phyloP scores from a whole-genome alignment of 2,329 filamentous ascomycete species.

The Hansfordia pulvinata region DNA sequence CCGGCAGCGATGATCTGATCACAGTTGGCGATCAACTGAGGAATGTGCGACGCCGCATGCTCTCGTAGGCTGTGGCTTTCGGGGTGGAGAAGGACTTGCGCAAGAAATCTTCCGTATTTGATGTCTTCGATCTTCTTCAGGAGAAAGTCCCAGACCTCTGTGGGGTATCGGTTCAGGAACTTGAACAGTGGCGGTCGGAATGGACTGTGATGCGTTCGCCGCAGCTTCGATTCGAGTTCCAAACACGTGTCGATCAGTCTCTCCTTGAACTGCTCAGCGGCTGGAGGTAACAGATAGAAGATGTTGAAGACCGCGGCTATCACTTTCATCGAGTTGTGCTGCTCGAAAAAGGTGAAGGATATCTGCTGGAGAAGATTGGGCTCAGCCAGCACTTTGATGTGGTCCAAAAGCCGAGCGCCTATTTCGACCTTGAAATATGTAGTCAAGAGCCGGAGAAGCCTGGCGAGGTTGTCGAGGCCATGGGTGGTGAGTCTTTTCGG shows the following conservation, averaged over 20 bases:
- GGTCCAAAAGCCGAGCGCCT: conserved; percentile 80
- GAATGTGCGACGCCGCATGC: conserved; percentile 58
- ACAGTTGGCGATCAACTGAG: conserved; percentile 55
- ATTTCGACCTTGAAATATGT: conserved; percentile 99
- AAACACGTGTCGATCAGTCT: conserved; percentile 83
- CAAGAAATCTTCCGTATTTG: conserved; percentile 80
- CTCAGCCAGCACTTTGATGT: conserved; percentile 84
- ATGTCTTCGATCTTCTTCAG: conserved; percentile 69
- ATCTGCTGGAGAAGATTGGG: conserved; percentile 69
- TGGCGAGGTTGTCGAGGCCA: conserved; percentile 80
- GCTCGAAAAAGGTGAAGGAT: conserved; percentile 89
- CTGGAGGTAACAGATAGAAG: conserved; percentile 86
- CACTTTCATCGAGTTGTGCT: conserved; percentile 85
- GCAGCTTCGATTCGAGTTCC: conserved; percentile 70
- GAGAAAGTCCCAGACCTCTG: conserved; percentile 74
- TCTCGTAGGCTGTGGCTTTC: conserved; percentile 65
- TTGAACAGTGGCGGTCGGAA: conserved; percentile 84
- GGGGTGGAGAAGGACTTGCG: conserved; percentile 67
- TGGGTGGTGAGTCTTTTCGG: conserved; percentile 80
- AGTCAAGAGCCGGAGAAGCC: conserved; percentile 79
- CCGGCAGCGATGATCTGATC: conserved; percentile 50
- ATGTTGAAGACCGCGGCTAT: conserved; percentile 92
- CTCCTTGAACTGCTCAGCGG: conserved; percentile 83
- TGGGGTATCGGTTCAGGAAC: conserved; percentile 86
- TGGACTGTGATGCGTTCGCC: conserved; percentile 79